Conservation (phyloP, 371 early-diverging fungal species). For the Gilbertella persicaria region DNA sequence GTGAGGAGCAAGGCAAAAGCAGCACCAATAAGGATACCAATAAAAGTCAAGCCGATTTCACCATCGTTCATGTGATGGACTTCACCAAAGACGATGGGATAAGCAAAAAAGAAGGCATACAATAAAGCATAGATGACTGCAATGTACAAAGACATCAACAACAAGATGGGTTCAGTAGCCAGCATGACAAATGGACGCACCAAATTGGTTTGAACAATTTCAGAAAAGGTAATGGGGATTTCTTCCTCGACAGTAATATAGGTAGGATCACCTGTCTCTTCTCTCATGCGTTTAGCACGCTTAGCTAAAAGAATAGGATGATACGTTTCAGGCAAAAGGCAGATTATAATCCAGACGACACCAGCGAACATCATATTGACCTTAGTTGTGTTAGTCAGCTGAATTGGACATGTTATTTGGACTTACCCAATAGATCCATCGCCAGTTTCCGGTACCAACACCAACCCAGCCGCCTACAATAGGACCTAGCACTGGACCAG, state of each 20-base stretch:
- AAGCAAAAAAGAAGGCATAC: conserved; percentile 49
- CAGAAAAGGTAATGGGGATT: conserved; percentile 31
- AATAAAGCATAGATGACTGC: conserved; percentile 46
- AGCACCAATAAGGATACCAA: conserved; percentile 43
- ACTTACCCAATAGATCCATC: conserved; percentile 52
- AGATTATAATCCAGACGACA: conserved; percentile 41
- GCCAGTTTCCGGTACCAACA: conserved; percentile 42
- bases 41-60: conserved; percentile 40
- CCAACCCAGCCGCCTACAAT: conserved; percentile 49
- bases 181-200: conserved; percentile 43
- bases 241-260: conserved; percentile 43
- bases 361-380: conserved; percentile 47
- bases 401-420: too few relatives aligned
- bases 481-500: conserved; percentile 50
- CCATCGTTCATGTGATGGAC: conserved; percentile 39
- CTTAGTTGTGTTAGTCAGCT: neutral
- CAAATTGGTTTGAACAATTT: conserved; percentile 33
- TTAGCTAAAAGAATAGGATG: conserved; percentile 36
- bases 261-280: conserved; percentile 33
- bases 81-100: conserved; percentile 43
- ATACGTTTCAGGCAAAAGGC: conserved; percentile 45
- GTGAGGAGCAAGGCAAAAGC: conserved; percentile 36
- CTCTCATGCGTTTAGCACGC: conserved; percentile 30
- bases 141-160: conserved; percentile 45
- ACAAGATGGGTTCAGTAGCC: conserved; percentile 40